A percentile compares a stretch with the other conserved stretches of the same genome.
Conservation (phyloP, 2,329 filamentous ascomycete genomes). For the Paracamarosporium sp. region DNA sequence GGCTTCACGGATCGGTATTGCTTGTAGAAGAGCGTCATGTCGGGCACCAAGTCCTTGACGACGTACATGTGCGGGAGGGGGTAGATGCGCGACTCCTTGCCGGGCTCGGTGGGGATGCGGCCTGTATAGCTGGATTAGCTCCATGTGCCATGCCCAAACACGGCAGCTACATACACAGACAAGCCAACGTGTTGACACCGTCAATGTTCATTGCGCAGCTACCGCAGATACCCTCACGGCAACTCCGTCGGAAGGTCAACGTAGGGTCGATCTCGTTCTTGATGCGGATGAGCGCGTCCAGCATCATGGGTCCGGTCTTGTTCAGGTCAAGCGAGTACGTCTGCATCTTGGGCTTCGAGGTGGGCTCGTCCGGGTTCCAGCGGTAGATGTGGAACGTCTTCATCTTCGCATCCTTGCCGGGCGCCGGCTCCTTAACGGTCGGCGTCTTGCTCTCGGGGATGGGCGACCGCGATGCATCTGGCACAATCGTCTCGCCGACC, state of each 20-base stretch:
- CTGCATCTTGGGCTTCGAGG: slow-evolving; percentile 95
- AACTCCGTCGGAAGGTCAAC: slow-evolving; percentile 92
- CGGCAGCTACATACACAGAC: slow-evolving; percentile 76
- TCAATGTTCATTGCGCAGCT: slow-evolving; percentile 99
- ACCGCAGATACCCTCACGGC: slow-evolving; percentile 97
- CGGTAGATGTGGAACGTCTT: slow-evolving; percentile 99
- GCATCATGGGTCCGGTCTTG: slow-evolving; percentile 98
- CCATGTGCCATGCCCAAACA: neutral
- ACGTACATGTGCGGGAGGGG: slow-evolving; percentile 98
- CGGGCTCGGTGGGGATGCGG: slow-evolving; percentile 86
- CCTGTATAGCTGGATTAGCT: slow-evolving; percentile 60
- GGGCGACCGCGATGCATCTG: slow-evolving; percentile 32
- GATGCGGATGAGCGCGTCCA: slow-evolving; percentile 95
- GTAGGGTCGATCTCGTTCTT: slow-evolving; percentile 99
- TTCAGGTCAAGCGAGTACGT: slow-evolving; percentile 93
- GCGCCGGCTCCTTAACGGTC: slow-evolving; percentile 66
- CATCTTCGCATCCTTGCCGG: slow-evolving; percentile 65
- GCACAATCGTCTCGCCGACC: slow-evolving; percentile 34
- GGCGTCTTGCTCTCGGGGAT: slow-evolving; percentile 62
- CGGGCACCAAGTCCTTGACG: slow-evolving; percentile 97
- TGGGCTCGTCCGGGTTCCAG: slow-evolving; percentile 94
- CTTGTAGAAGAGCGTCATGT: slow-evolving; percentile 99
- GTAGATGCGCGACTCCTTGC: slow-evolving; percentile 90
- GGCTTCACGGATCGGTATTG: slow-evolving; percentile 99
- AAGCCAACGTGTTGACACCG: slow-evolving; percentile 96